Evolutionary conservation across 345 rosid species (phyloP), one percentile per base, ranked within the genome.

Genomic region (Lepidium didymum): DNA sequence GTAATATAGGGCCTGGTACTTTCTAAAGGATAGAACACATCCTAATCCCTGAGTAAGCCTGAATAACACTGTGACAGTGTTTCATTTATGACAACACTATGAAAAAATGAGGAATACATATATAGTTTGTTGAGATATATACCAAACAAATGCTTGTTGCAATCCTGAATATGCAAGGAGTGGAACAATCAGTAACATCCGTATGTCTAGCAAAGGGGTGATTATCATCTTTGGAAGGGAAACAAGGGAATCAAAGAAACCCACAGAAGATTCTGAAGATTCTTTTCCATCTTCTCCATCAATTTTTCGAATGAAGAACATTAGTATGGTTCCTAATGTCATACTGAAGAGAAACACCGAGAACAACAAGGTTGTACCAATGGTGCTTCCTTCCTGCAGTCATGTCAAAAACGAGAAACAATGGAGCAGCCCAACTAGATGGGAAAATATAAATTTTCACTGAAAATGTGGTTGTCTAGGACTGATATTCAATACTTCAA

Each of bases 101-200:
- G 34, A 27, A 8, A 44, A 27, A 36, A 31, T 10, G 4, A 40
- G 14, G 66, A 44, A 46, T 45, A 44, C 5, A 40, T 31, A 40
- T 36, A 53, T 5, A 34, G 47, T 41, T 36, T 18, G 19, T 55
- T 10, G 45, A 18, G 33, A 62, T 63, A 31, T 57, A 15, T 85
- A 90, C 98, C 98, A 90, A 37, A 90, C 96, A 82, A 90, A 92
- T 75, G 98, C 96, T 73, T 92, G 98, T 65, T 92, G 98, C 62
- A 90, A 72, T 73, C 97, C 98, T 60, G 96, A 90, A 76, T 92
- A 92, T 36, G 93, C 91, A 58, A 88, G 82, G 25, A 92, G 90
- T 27, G 97, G 98, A 42, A 90, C 80, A 70, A 88, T 77, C 75
- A 92, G 74, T 36, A 88, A 60, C 98, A 92, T 92, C 74, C 92